Evolutionary conservation across 352 stramenopile genomes (phyloP).

Genomic region (Phytophthora podocarpi): DNA sequence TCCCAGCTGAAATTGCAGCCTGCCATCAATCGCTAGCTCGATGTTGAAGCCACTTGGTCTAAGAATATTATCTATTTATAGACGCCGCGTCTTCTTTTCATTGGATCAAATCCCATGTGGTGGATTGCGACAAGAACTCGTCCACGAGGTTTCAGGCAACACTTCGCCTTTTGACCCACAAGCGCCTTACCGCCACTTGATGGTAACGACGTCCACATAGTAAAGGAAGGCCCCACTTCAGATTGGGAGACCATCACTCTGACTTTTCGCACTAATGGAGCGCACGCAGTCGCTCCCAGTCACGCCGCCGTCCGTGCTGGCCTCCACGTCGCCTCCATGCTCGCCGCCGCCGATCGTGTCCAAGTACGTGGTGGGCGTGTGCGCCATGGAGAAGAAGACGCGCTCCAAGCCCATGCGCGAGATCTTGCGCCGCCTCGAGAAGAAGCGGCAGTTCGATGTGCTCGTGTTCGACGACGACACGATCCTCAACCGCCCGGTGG

Average conservation of each 20-base stretch:
- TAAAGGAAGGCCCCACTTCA: slow-evolving; percentile 6
- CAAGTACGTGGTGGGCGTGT: slow-evolving; percentile 95
- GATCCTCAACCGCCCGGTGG: slow-evolving; percentile 95
- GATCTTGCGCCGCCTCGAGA: slow-evolving; percentile 93
- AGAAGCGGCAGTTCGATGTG: slow-evolving; percentile 95
- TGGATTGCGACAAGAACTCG: too few relatives aligned
- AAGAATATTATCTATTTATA: slow-evolving; percentile 13
- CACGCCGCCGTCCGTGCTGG: slow-evolving; percentile 10
- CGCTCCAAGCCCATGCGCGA: slow-evolving; percentile 97
- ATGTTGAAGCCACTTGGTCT: too few relatives aligned
- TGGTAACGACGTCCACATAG: too few relatives aligned
- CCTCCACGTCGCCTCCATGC: slow-evolving; percentile 12
- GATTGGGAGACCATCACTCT: slow-evolving; percentile 29
- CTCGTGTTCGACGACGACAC: slow-evolving; percentile 98
- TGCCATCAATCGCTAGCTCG: too few relatives aligned
- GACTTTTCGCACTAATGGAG: slow-evolving; percentile 25
- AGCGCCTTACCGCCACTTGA: too few relatives aligned
- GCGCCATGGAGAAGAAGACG: slow-evolving; percentile 99
- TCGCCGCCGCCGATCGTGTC: slow-evolving; percentile 31
- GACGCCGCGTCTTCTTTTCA: neutral
- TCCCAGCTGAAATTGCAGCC: neutral
- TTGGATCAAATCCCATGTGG: slow-evolving; percentile 11
- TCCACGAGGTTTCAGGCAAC: too few relatives aligned
- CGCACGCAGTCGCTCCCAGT: slow-evolving; percentile 35
- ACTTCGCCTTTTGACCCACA: slow-evolving; percentile 21